These are phyloP conservation scores for Vaccinium corymbosum DNA, from an alignment of 148 eudicot genomes.

Conservation along the genomic window DNA sequence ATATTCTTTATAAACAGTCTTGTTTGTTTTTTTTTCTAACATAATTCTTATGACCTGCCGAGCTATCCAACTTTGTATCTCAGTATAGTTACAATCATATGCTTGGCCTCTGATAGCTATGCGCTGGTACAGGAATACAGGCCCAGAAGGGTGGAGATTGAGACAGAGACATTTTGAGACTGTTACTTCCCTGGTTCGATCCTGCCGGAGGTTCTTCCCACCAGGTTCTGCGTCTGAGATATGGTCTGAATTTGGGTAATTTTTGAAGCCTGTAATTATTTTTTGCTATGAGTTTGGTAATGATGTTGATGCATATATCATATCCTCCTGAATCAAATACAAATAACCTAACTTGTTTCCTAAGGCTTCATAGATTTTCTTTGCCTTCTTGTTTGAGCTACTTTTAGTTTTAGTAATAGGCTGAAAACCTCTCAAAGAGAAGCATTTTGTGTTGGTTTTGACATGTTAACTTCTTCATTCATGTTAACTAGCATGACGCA, in stretches of 20 bases:
- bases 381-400: neutral
- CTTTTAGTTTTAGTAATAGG: neutral
- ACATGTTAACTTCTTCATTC: conserved; percentile 5
- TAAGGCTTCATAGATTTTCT: neutral
- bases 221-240: conserved; percentile 85
- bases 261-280: conserved; percentile 5
- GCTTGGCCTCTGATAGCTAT: conserved; percentile 7
- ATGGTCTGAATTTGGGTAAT: conserved; percentile 95
- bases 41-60: neutral
- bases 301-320: neutral
- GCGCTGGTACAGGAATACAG: conserved; percentile 54
- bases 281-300: neutral
- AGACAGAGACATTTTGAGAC: conserved; percentile 95
- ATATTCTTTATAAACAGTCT: neutral
- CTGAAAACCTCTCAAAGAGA: neutral
- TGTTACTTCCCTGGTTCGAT: conserved; percentile 87
- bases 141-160: conserved; percentile 98
- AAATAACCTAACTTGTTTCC: neutral
- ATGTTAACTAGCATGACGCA: neutral
- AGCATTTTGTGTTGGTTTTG: neutral
- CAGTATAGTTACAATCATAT: neutral
- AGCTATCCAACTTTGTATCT: neutral
- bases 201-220: conserved; percentile 91
- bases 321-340: neutral
- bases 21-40: neutral